Conservation (phyloP, 768 basidiomycete species). For the Pulveroboletus sp. region DNA sequence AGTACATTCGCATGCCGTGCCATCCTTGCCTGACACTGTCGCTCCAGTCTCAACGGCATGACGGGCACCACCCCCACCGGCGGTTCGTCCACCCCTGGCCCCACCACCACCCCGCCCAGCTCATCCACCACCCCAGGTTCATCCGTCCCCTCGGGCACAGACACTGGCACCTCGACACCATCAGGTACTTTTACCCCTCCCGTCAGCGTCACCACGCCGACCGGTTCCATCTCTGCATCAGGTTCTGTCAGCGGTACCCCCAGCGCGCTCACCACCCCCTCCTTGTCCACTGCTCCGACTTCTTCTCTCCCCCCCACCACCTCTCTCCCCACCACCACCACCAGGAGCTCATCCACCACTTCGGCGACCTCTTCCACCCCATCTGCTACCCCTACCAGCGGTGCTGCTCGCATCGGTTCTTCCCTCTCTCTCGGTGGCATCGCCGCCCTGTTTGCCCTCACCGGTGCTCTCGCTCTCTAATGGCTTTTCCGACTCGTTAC, state of each 20-base stretch:
- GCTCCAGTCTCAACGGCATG: constrained; percentile 55
- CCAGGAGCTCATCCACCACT: constrained; percentile 9
- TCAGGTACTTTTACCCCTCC: constrained; percentile 17
- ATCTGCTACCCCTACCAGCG: constrained; percentile 15
- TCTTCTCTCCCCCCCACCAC: constrained; percentile 2
- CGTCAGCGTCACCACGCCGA: constrained; percentile 5
- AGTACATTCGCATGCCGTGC: constrained; percentile 14
- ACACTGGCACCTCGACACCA: constrained; percentile 1
- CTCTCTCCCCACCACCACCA: constrained; percentile 27
- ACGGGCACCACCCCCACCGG: constrained; percentile 43
- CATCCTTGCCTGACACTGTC: constrained; percentile 2
- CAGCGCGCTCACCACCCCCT: constrained; percentile 19
- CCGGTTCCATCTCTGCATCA: constrained; percentile 3
- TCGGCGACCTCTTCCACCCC: constrained; percentile 5
- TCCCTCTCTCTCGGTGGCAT: constrained; percentile 19
- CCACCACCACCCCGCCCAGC: constrained; percentile 8
- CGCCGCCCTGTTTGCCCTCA: constrained; percentile 20
- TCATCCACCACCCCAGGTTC: constrained; percentile 15
- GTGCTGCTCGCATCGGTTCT: constrained; percentile 21
- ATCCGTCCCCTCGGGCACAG: constrained; percentile 7
- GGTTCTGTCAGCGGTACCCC: constrained; percentile 27
- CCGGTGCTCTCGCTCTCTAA: constrained; percentile 22
- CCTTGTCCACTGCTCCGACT: constrained; percentile 34
- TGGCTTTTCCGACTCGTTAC: background rate
- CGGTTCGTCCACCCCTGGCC: constrained; percentile 17